These are phyloP conservation scores for Diaporthe aspalathi DNA, from an alignment of 2,329 filamentous ascomycete genomes.

Conservation along the genomic window DNA sequence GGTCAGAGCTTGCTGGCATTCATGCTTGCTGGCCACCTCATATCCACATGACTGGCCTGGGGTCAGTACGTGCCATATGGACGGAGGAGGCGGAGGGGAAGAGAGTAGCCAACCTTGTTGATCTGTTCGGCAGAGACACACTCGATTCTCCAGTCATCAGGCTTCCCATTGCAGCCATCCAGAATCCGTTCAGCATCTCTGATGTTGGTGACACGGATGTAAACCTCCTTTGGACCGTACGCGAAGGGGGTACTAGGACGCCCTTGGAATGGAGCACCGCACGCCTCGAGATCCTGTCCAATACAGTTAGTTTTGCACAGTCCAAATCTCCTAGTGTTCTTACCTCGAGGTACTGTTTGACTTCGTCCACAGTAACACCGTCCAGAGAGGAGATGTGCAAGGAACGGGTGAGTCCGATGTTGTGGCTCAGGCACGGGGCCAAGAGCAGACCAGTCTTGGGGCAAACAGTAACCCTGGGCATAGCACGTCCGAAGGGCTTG, in stretches of 20 bases:
- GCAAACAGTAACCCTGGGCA: constrained; percentile 38
- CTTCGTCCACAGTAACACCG: constrained; percentile 50
- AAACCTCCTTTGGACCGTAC: constrained; percentile 56
- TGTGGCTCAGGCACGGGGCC: constrained; percentile 56
- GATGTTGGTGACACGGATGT: constrained; percentile 69
- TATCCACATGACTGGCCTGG: constrained; percentile 20
- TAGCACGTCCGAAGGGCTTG: constrained; percentile 23
- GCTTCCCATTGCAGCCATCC: constrained; percentile 53
- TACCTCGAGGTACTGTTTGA: constrained; percentile 60
- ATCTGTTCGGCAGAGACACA: constrained; percentile 60
- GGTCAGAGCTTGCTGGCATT: constrained; percentile 67
- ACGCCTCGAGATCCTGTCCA: constrained; percentile 54
- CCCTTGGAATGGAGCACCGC: constrained; percentile 48
- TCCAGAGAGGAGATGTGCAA: constrained; percentile 54
- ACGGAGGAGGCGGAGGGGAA: too few species aligned
- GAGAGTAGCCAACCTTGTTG: constrained; percentile 48
- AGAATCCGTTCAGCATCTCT: constrained; percentile 66
- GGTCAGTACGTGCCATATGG: neutral
- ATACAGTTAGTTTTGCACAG: constrained; percentile 28
- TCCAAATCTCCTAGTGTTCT: constrained; percentile 35
- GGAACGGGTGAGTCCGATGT: constrained; percentile 58
- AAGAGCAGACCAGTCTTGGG: constrained; percentile 45
- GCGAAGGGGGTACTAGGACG: constrained; percentile 52
- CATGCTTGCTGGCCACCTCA: constrained; percentile 55
- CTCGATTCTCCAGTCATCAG: constrained; percentile 58